Conservation (phyloP, 2,329 filamentous ascomycete genomes). For the Emergomyces orientalis region DNA sequence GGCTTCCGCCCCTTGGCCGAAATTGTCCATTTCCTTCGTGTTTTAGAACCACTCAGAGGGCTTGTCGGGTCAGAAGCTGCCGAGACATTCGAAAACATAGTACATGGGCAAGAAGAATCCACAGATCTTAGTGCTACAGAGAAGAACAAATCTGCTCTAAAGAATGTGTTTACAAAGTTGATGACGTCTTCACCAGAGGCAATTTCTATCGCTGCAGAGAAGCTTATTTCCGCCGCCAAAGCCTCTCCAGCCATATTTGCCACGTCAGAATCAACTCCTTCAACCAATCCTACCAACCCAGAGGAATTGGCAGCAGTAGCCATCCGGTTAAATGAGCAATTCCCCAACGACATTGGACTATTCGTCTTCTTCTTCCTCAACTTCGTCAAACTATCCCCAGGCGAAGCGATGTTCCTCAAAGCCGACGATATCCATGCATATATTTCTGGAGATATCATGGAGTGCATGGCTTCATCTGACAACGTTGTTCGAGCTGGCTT, state of each 20-base stretch:
- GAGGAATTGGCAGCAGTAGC: constrained; percentile 69
- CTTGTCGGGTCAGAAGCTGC: constrained; percentile 49
- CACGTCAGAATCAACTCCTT: constrained; percentile 32
- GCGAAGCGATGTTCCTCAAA: constrained; percentile 91
- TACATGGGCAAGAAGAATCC: constrained; percentile 49
- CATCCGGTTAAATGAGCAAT: constrained; percentile 66
- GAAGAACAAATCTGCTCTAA: constrained; percentile 69
- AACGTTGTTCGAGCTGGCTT: constrained; percentile 96
- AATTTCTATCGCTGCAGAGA: constrained; percentile 55
- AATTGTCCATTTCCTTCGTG: constrained; percentile 72
- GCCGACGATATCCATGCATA: constrained; percentile 98
- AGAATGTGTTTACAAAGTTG: constrained; percentile 63
- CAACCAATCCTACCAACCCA: constrained; percentile 30
- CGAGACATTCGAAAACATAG: constrained; percentile 48
- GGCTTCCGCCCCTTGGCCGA: constrained; percentile 84
- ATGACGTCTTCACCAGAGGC: constrained; percentile 67
- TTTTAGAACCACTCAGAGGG: constrained; percentile 53
- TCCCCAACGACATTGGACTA: constrained; percentile 80
- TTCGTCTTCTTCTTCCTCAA: constrained; percentile 98
- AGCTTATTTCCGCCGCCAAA: constrained; percentile 62
- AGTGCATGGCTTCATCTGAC: constrained; percentile 98
- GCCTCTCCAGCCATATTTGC: constrained; percentile 65
- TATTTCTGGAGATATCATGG: constrained; percentile 68
- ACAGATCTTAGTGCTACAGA: constrained; percentile 38
- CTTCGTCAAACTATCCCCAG: constrained; percentile 75